Base-by-base conservation (phyloP, 2,329 filamentous ascomycete genomes). In the Thielaviopsis euricoi region DNA sequence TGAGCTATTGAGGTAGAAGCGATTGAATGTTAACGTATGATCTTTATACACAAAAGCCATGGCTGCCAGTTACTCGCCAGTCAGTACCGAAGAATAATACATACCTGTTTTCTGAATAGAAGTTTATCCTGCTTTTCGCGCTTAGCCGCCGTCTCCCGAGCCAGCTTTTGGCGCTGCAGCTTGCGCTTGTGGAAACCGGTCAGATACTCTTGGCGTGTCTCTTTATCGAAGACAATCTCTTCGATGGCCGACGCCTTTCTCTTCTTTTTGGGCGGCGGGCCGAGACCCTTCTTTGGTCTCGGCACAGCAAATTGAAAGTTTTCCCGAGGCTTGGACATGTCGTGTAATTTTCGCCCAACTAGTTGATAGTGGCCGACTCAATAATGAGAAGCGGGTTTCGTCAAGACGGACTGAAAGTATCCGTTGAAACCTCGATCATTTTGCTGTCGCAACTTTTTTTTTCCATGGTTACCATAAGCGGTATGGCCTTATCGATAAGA, bases 141-240 rank as follows among this genome's bases (percentile, higher is more conserved):
- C 70, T 88, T 85, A 52, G 81, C 83, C 3, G 88, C 87, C 64
- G 86, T 77, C 64, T 93, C 89, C 67, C 93, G 86, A 1, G 91
- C 91, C 70, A 84, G 76, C 73, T 95, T 94, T 63, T 84, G 82
- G 43, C 93, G 80, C 69, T 89, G 86, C 56, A 87, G 73, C 71
- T 96, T 97, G 70, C 93, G 85, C 77, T 97, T 98, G 75, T 91
- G 90, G 72, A 98, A 98, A 2, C 93, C 93, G 0, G 89, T 96
- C 59, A 98, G 77, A 68, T 87, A 98, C 66, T 97, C 89, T 63
- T 86, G 75, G 63, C 93, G 84, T 52, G 87, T 87, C 61, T 78
- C 76, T 61, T 78, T 73, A 72, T 98, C 89, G 72, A 97, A 98
- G 56, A 75, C 81, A 69, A 98, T 85, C 68, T 95, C 88, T 66